Evolutionary conservation across 2,329 filamentous ascomycete genomes (phyloP).

Genomic region (Stemphylium vesicarium): DNA sequence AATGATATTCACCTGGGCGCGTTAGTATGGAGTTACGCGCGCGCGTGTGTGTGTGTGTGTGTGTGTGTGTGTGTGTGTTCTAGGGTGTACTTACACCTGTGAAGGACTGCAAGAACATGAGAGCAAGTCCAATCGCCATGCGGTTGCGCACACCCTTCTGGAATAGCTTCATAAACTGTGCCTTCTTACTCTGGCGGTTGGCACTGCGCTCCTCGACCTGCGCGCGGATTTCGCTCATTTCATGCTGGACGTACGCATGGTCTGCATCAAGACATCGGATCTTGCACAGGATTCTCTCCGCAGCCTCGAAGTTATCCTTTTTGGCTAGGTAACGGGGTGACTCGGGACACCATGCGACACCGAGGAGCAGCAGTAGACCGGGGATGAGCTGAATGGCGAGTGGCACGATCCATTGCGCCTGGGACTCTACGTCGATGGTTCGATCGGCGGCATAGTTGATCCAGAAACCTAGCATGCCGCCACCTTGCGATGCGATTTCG

Average conservation of each 20-base stretch:
- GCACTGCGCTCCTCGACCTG: slow-evolving; percentile 44
- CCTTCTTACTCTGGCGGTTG: slow-evolving; percentile 36
- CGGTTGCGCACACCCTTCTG: slow-evolving; percentile 49
- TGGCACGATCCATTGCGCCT: slow-evolving; percentile 68
- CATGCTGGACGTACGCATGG: slow-evolving; percentile 55
- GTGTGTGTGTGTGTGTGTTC: too few relatives aligned
- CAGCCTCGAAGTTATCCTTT: slow-evolving; percentile 47
- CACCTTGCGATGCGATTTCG: slow-evolving; percentile 69
- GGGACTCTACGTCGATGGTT: slow-evolving; percentile 52
- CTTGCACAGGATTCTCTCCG: slow-evolving; percentile 50
- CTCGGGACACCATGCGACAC: slow-evolving; percentile 49
- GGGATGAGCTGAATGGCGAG: slow-evolving; percentile 57
- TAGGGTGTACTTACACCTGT: slow-evolving; percentile 45
- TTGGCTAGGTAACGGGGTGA: slow-evolving; percentile 41
- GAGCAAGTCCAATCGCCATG: slow-evolving; percentile 47
- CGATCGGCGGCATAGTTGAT: slow-evolving; percentile 52
- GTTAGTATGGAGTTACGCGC: slow-evolving; percentile 14
- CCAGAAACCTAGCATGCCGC: slow-evolving; percentile 58
- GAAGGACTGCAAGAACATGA: slow-evolving; percentile 49
- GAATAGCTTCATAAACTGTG: slow-evolving; percentile 46
- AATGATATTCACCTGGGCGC: slow-evolving; percentile 40
- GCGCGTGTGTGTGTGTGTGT: too few relatives aligned
- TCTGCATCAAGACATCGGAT: slow-evolving; percentile 55
- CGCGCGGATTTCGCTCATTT: slow-evolving; percentile 56
- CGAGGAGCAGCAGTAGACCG: slow-evolving; percentile 45